phyloP scores from a whole-genome alignment of 768 basidiomycete genomes.

The Tylopilus intermedius region DNA sequence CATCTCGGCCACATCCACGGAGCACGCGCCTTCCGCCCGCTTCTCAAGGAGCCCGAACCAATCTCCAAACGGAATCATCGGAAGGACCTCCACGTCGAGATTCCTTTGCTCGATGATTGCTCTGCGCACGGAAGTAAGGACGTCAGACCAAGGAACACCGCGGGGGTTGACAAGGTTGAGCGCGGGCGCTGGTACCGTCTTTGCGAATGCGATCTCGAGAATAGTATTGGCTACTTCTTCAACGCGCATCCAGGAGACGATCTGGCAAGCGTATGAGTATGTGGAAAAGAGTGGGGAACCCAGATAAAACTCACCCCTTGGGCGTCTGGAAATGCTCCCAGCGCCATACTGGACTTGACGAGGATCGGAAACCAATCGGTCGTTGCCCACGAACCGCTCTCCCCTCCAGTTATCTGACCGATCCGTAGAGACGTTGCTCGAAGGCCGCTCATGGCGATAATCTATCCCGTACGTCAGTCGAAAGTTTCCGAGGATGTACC shows the following conservation, averaged over 20 bases:
- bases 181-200: slow-evolving; percentile 16
- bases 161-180: slow-evolving; percentile 37
- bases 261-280: not conserved
- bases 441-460: slow-evolving; percentile 37
- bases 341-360: slow-evolving; percentile 30
- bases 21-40: slow-evolving; percentile 14
- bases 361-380: slow-evolving; percentile 46
- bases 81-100: not conserved
- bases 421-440: slow-evolving; percentile 37
- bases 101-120: slow-evolving; percentile 12
- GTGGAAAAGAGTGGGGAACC: too few relatives aligned
- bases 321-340: slow-evolving; percentile 27
- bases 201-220: slow-evolving; percentile 30
- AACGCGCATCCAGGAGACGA: slow-evolving; percentile 35
- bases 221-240: slow-evolving; percentile 32
- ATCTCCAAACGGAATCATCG: slow-evolving; percentile 23
- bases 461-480: slow-evolving; percentile 14
- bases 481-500: not conserved
- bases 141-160: slow-evolving; percentile 26
- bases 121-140: slow-evolving; percentile 24
- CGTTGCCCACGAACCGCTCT: slow-evolving; percentile 38
- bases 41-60: slow-evolving; percentile 30
- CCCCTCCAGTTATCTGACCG: slow-evolving; percentile 43
- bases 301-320: slow-evolving; percentile 28
- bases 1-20: slow-evolving; percentile 1